Conservation (phyloP, 1,284 basidiomycete genomes). For the Schizophyllum amplum region DNA sequence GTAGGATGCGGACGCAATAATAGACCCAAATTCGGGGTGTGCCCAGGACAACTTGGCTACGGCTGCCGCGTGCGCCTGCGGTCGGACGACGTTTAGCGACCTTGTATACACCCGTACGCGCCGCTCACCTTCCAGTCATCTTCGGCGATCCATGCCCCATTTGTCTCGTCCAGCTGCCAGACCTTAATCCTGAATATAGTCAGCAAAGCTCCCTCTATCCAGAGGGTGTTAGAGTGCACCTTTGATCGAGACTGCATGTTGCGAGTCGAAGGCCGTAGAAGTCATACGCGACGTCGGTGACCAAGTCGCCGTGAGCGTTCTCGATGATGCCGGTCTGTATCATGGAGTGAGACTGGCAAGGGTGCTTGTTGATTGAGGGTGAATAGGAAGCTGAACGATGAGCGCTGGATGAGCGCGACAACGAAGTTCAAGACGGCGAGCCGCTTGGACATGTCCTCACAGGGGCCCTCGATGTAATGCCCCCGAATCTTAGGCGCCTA, state of each 20-base stretch:
- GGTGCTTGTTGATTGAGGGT: not conserved
- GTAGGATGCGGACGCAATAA: constrained; percentile 79
- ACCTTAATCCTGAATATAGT: constrained; percentile 61
- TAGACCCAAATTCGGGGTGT: constrained; percentile 81
- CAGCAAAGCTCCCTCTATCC: not conserved
- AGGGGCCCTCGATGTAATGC: too few relatives aligned
- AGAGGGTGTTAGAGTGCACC: constrained; percentile 28
- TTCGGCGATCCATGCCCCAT: constrained; percentile 66
- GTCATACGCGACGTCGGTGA: constrained; percentile 82
- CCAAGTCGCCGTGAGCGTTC: constrained; percentile 69
- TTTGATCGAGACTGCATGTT: constrained; percentile 72
- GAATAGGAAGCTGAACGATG: too few relatives aligned
- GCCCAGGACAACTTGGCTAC: constrained; percentile 81
- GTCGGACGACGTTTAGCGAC: constrained; percentile 4
- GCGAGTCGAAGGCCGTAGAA: constrained; percentile 81
- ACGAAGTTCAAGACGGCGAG: too few relatives aligned
- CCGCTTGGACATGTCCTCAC: too few relatives aligned
- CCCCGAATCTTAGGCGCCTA: too few relatives aligned
- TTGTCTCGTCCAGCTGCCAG: constrained; percentile 65
- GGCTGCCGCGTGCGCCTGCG: constrained; percentile 83
- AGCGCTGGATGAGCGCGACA: too few relatives aligned
- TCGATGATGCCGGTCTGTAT: constrained; percentile 69
- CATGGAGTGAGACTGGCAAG: constrained; percentile 29
- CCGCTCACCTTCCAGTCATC: constrained; percentile 80
- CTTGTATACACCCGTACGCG: not conserved